Evolutionary conservation across 495 filamentous ascomycete genomes (phyloP), one percentile per base, ranked within the genome.

Genomic region (Hypoxylon perforatum): DNA sequence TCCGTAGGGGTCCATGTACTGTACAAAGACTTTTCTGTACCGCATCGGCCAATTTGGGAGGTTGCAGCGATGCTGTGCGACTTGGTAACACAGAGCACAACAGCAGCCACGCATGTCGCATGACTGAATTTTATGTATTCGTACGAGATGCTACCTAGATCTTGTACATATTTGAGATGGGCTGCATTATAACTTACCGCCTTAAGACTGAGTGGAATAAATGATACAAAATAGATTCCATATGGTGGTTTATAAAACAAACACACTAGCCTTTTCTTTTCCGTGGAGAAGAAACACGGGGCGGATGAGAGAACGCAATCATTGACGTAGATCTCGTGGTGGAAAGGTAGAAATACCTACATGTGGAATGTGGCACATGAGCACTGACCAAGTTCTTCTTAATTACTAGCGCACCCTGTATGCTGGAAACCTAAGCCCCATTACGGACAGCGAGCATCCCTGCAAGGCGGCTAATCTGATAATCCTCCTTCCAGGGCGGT

Each of bases 401-500:
- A n/a, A n/a, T 28, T 28, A 28, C 25, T 7, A 28, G 25, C 25
- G 25, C 3, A 28, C 25, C 25, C 7, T 28, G 7, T 7, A 3
- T 28, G 25, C 25, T 28, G 7, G 3, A 7, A 3, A 28, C 25
- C 25, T 28, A 42, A 58, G 41, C 41, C n/a, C 41, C 17, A 14
- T 46, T 23, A 21, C 44, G 19, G 21, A 18, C 18, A 23, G 17
- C 25, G 25, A 7, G 25, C 3, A 45, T 42, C 57, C 38, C 18
- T 36, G 41, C 28, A 39, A n/a, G 17, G 18, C 65, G 66, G 66
- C 45, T 53, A 61, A 69, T 69, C 60, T 51, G 46, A 64, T 69
- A 64, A 52, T 69, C 66, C 66, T 17, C 11, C 12, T 60, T 60
- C 66, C 66, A 69, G 65, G 66, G 66, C 66, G 60, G 66, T 64